These are phyloP conservation scores for Aspergillus costaricaensis DNA, from an alignment of 2,329 filamentous ascomycete species.

Conservation along the genomic window DNA sequence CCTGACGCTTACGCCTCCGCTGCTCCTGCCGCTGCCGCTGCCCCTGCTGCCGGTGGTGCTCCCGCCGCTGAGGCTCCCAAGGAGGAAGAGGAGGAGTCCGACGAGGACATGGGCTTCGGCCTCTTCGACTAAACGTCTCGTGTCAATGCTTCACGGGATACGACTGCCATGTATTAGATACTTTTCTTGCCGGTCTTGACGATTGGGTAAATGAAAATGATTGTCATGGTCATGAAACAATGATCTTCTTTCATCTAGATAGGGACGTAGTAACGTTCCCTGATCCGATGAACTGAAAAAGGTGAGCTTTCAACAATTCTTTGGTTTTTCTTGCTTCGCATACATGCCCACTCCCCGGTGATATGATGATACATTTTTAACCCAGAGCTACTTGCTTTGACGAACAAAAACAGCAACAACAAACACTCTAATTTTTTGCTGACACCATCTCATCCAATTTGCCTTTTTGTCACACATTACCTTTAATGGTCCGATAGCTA, in stretches of 20 bases:
- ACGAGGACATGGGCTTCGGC: slow-evolving; percentile 69
- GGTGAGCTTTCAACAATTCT: slow-evolving; percentile 23
- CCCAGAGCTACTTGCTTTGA: slow-evolving; percentile 59
- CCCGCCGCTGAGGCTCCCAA: slow-evolving; percentile 58
- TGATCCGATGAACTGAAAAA: slow-evolving; percentile 27
- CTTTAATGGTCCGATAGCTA: slow-evolving; percentile 11
- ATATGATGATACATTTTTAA: slow-evolving; percentile 69
- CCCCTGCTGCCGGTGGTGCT: slow-evolving; percentile 53
- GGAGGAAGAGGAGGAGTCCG: slow-evolving; percentile 67
- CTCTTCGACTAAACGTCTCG: slow-evolving; percentile 65
- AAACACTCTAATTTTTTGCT: slow-evolving; percentile 74
- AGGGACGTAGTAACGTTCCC: slow-evolving; percentile 40
- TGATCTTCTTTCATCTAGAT: slow-evolving; percentile 25
- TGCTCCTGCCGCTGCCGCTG: slow-evolving; percentile 70
- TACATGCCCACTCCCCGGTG: slow-evolving; percentile 31
- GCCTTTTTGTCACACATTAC: slow-evolving; percentile 4
- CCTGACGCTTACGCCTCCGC: slow-evolving; percentile 91
- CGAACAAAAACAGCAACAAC: slow-evolving; percentile 63
- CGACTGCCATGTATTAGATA: slow-evolving; percentile 43
- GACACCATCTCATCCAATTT: slow-evolving; percentile 42
- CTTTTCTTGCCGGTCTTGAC: slow-evolving; percentile 35
- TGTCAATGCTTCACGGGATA: slow-evolving; percentile 25
- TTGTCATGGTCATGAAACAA: slow-evolving; percentile 27
- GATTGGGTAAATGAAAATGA: slow-evolving; percentile 37
- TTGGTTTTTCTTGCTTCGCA: slow-evolving; percentile 11